Percentiles rank a stretch among this genome's conserved stretches.
These are phyloP conservation scores for Saccharomyces uvarum DNA, from an alignment of 1,139 yeast species.

Conservation along the genomic window DNA sequence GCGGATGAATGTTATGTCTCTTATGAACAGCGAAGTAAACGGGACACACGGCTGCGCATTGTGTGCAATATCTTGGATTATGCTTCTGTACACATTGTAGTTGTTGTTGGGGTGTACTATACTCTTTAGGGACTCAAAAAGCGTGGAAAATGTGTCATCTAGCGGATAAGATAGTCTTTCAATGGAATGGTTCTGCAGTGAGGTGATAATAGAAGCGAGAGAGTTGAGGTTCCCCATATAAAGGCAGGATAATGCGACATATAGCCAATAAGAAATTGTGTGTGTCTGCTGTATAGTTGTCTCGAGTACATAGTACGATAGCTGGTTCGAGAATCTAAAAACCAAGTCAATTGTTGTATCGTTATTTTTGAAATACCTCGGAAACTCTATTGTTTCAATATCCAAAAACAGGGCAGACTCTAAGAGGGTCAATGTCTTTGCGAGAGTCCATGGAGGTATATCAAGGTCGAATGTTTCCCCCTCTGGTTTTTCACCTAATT, in stretches of 20 bases:
- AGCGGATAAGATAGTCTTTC: constrained; percentile 57
- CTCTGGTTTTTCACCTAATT: neutral
- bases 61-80: constrained; percentile 49
- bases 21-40: constrained; percentile 72
- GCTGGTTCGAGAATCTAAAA: constrained; percentile 65
- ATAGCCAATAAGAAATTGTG: constrained; percentile 66
- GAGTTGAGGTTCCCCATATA: constrained; percentile 80
- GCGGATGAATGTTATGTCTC: constrained; percentile 78
- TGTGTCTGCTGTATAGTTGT: constrained; percentile 45
- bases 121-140: constrained; percentile 60
- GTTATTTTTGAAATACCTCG: constrained; percentile 35
- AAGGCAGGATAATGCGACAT: constrained; percentile 72
- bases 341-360: constrained; percentile 72
- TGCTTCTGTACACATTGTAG: constrained; percentile 64
- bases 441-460: constrained; percentile 71
- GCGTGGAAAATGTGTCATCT: constrained; percentile 55
- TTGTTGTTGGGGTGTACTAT: constrained; percentile 81
- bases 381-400: constrained; percentile 50
- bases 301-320: constrained; percentile 78
- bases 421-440: constrained; percentile 75
- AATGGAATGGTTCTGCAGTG: constrained; percentile 74
- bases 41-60: constrained; percentile 68
- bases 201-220: constrained; percentile 77
- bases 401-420: constrained; percentile 66
- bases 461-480: constrained; percentile 31